phyloP scores from a whole-genome alignment of 2,329 filamentous ascomycete species.

The Diplodia intermedia region DNA sequence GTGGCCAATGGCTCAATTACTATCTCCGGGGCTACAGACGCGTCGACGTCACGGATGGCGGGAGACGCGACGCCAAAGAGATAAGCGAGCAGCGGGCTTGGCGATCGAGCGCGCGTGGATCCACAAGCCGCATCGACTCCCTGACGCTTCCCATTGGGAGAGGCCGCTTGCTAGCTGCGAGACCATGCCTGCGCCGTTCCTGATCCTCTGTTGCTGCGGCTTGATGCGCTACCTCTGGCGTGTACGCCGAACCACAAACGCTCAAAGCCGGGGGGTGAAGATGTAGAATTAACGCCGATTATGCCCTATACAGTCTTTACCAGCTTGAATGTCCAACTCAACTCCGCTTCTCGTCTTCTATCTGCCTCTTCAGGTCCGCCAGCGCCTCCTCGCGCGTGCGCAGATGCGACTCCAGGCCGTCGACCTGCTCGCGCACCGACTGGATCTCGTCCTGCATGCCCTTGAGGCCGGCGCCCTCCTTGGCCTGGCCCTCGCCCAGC shows the following conservation, averaged over 20 bases:
- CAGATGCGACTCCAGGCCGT: conserved; percentile 85
- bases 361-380: conserved; percentile 77
- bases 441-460: conserved; percentile 84
- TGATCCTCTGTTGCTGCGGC: background rate
- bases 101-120: conserved; percentile 14
- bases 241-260: background rate
- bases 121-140: conserved; percentile 15
- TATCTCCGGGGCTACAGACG: conserved; percentile 19
- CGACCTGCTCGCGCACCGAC: conserved; percentile 92
- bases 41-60: conserved; percentile 33
- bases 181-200: background rate
- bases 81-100: conserved; percentile 28
- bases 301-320: conserved; percentile 32
- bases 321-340: conserved; percentile 8
- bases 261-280: background rate
- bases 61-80: conserved; percentile 30
- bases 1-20: conserved; percentile 33
- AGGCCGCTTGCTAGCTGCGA: background rate
- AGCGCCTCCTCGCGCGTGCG: conserved; percentile 76
- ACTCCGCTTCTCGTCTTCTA: conserved; percentile 78
- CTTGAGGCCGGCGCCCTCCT: conserved; percentile 75
- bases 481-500: conserved; percentile 71
- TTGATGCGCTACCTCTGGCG: background rate
- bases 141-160: conserved; percentile 14
- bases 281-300: conserved; percentile 25